phyloP scores from a whole-genome alignment of 2,329 filamentous ascomycete genomes.

The Colletotrichum scovillei region DNA sequence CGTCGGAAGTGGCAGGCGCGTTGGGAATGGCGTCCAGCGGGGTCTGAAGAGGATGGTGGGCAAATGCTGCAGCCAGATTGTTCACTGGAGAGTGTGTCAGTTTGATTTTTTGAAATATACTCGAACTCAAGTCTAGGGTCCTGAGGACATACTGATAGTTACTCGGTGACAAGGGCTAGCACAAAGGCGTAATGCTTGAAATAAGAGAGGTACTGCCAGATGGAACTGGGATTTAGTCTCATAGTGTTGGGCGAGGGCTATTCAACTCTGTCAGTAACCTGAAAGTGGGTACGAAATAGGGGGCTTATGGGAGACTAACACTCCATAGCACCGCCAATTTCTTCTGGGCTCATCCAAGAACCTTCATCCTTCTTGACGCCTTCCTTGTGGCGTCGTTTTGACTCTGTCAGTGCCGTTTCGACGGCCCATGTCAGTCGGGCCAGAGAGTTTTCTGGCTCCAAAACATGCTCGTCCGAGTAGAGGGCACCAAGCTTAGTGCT shows the following conservation, averaged over 20 bases:
- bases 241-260: slow-evolving; percentile 82
- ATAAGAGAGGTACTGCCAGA: slow-evolving; percentile 85
- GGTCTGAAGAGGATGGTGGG: slow-evolving; percentile 68
- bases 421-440: slow-evolving; percentile 83
- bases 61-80: slow-evolving; percentile 80
- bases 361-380: slow-evolving; percentile 78
- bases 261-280: slow-evolving; percentile 43
- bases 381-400: slow-evolving; percentile 72
- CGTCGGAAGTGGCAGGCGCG: slow-evolving; percentile 25
- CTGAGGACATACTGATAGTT: slow-evolving; percentile 72
- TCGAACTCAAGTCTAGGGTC: slow-evolving; percentile 7
- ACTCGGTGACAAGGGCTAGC: slow-evolving; percentile 79
- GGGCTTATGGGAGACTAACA: slow-evolving; percentile 52
- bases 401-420: slow-evolving; percentile 81
- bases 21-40: slow-evolving; percentile 29
- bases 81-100: slow-evolving; percentile 67
- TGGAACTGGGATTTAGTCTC: slow-evolving; percentile 79
- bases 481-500: slow-evolving; percentile 87
- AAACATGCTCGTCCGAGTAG: slow-evolving; percentile 81
- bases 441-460: slow-evolving; percentile 79
- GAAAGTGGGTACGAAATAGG: background rate
- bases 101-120: background rate
- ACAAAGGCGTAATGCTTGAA: slow-evolving; percentile 82
- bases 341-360: slow-evolving; percentile 75
- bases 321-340: slow-evolving; percentile 81